Percentiles rank a stretch among this genome's conserved stretches.
phyloP scores from a whole-genome alignment of 352 stramenopile species.

The Phytophthora cajani region DNA sequence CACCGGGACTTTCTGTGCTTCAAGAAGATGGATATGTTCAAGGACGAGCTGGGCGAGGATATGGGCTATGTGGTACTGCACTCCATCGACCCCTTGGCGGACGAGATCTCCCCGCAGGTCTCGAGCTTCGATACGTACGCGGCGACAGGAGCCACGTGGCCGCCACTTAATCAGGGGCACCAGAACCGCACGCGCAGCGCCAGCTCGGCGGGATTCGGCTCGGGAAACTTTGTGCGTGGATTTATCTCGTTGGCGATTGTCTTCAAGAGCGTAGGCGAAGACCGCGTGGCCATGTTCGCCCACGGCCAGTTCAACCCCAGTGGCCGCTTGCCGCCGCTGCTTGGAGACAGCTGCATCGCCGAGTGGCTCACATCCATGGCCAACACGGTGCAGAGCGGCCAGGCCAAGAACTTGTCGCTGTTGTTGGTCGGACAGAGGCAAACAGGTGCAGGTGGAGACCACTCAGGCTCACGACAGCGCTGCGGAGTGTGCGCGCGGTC shows the following conservation, averaged over 20 bases:
- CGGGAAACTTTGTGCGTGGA: slow-evolving; percentile 56
- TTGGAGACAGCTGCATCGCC: slow-evolving; percentile 66
- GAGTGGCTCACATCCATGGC: slow-evolving; percentile 66
- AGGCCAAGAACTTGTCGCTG: slow-evolving; percentile 79
- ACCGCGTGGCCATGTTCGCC: slow-evolving; percentile 71
- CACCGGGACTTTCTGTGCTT: slow-evolving; percentile 80
- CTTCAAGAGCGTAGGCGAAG: slow-evolving; percentile 65
- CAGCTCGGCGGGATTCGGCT: slow-evolving; percentile 22
- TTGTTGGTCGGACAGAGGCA: slow-evolving; percentile 50
- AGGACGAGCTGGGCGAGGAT: slow-evolving; percentile 67
- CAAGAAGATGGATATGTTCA: slow-evolving; percentile 76
- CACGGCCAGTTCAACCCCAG: slow-evolving; percentile 72
- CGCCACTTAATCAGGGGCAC: slow-evolving; percentile 15
- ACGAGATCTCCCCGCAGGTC: slow-evolving; percentile 30
- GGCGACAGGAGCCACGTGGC: slow-evolving; percentile 34
- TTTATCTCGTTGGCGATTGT: slow-evolving; percentile 70
- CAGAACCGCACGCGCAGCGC: slow-evolving; percentile 24
- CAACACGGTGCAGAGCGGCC: slow-evolving; percentile 67
- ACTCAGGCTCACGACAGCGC: slow-evolving; percentile 21
- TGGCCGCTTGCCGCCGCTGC: slow-evolving; percentile 55
- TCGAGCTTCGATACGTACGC: slow-evolving; percentile 23
- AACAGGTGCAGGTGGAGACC: background rate
- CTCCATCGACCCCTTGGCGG: slow-evolving; percentile 62
- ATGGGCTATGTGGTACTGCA: slow-evolving; percentile 75
- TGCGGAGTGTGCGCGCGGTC: slow-evolving; percentile 64